Evolutionary conservation across 495 filamentous ascomycete genomes (phyloP).

Genomic region (Durotheca rogersii): DNA sequence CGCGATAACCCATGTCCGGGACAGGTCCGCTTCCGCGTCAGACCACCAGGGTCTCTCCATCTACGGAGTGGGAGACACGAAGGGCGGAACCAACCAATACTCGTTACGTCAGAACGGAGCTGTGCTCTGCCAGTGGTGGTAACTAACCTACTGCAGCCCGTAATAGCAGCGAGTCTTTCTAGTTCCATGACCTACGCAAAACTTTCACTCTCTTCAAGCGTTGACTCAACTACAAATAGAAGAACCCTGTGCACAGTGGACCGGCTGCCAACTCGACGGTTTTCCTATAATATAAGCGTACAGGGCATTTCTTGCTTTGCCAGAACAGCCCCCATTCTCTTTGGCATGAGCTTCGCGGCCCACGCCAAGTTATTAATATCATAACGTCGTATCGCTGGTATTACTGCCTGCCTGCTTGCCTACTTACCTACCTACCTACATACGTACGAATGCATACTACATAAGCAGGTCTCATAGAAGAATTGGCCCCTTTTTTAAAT

Average conservation of each 20-base stretch:
- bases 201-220: neutral
- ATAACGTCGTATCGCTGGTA: constrained; percentile 15
- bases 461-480: no score
- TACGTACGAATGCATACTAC: no score
- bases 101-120: constrained; percentile 29
- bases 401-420: neutral
- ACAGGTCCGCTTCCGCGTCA: constrained; percentile 25
- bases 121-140: constrained; percentile 12
- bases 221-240: no score
- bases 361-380: constrained; percentile 19
- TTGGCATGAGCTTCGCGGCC: no score
- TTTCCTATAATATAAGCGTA: no score
- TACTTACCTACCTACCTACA: no score
- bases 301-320: no score
- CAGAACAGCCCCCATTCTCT: no score
- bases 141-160: no score
- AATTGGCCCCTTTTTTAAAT: no score
- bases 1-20: constrained; percentile 25
- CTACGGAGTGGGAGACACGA: constrained; percentile 27
- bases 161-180: neutral
- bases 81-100: constrained; percentile 24
- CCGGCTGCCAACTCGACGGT: no score
- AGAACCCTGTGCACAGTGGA: no score
- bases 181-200: neutral
- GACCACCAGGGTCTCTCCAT: constrained; percentile 27